These are phyloP conservation scores for Alloteropsis semialata DNA, from an alignment of 176 grass and related monocot species.

Conservation along the genomic window DNA sequence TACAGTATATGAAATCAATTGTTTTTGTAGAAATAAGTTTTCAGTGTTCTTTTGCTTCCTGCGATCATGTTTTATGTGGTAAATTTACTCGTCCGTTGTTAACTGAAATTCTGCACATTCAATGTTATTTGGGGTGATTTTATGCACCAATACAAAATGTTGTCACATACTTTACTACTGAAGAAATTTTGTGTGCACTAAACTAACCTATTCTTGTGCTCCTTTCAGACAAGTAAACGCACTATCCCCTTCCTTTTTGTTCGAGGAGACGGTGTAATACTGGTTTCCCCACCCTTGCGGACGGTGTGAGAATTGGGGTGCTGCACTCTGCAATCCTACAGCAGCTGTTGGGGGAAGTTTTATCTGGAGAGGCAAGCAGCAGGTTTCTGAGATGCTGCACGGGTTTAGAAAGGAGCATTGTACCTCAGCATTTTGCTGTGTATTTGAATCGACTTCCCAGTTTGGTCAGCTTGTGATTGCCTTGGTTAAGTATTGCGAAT, in stretches of 20 bases:
- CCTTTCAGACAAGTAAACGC: slow-evolving; percentile 53
- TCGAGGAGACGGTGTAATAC: slow-evolving; percentile 69
- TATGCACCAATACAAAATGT: background rate
- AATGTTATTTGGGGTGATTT: slow-evolving; percentile 9
- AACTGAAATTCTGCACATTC: slow-evolving; percentile 17
- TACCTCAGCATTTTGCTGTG: background rate
- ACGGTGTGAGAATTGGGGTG: slow-evolving; percentile 29
- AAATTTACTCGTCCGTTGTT: background rate
- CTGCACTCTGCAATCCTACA: background rate
- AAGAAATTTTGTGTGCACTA: background rate
- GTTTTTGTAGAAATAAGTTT: background rate
- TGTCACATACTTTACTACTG: background rate
- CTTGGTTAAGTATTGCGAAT: background rate
- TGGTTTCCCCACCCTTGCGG: slow-evolving; percentile 74
- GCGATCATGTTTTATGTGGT: background rate
- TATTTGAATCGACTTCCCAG: background rate
- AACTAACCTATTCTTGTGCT: background rate
- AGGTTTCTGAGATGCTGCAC: background rate
- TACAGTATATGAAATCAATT: background rate
- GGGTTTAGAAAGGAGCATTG: background rate
- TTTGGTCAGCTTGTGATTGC: background rate
- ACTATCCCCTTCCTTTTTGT: slow-evolving; percentile 78
- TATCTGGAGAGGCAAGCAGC: background rate
- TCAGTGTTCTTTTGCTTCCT: background rate
- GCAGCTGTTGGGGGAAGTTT: background rate